Base-by-base conservation (phyloP, 495 filamentous ascomycete species). In the Tuber umbilicatum region DNA sequence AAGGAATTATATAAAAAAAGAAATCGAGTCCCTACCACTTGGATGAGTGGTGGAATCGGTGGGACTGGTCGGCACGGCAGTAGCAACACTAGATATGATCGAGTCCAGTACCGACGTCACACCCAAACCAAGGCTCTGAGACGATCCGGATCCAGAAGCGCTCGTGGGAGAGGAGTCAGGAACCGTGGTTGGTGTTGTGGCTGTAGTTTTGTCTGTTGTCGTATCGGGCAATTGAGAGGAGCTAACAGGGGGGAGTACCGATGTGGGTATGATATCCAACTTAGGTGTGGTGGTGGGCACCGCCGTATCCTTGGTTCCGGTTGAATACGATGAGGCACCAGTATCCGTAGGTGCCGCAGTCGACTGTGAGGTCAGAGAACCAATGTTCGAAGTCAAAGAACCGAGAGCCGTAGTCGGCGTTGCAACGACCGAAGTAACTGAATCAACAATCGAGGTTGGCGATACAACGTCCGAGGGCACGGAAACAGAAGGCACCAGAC, bases 381-480 rank as follows among this genome's bases (percentile, higher is more conserved):
- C 76, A 37, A 75, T 70, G 14, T 73, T 73, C 12, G 70, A 72
- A 21, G 68, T 60, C 35, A 50, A 27, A 83, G 78, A 76, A 84
- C 21, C 73, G 6, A 69, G 35, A 40, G 31, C 60, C 23, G 79
- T 60, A 27, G 47, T 71, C 10, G 69, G 71, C 31, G 69, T 37
- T 4, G 70, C 73, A 21, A 80, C 41, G 2, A 74, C 69, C 35
- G 75, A 78, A 14, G 81, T 69, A 35, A 77, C 70, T 1, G 80
- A 47, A 40, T 64, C 73, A 23, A 77, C 70, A 35, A 78, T 76
- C 7, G 68, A 50, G 38, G 72, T 45, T 14, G 27, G 31, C 17
- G 43, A n/a, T 41, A n/a, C 23, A 23, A 69, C 1, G 27, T 14
- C n/a, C 39, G 70, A 70, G 68, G 76, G 72, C 31, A 73, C 70